These are phyloP conservation scores for Mrakia hoshinonis DNA, from an alignment of 768 basidiomycete genomes.

Conservation along the genomic window DNA sequence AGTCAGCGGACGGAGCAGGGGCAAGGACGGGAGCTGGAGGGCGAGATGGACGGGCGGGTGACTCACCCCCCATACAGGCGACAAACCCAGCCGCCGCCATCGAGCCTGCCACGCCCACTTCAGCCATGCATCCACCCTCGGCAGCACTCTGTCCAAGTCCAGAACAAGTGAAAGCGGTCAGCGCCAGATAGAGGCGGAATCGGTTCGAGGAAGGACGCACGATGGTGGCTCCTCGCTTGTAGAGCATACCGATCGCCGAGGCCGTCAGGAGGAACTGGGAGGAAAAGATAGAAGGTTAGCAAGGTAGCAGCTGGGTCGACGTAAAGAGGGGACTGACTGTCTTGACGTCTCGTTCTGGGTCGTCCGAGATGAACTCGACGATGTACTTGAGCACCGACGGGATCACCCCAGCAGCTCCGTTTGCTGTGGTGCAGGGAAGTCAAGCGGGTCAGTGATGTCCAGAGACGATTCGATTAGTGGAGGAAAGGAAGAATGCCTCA, in stretches of 20 bases:
- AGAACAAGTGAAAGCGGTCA: background rate
- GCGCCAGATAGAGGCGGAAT: background rate
- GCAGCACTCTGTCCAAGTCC: conserved; percentile 75
- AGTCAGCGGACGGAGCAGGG: background rate
- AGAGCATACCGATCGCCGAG: conserved; percentile 74
- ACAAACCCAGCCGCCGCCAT: conserved; percentile 85
- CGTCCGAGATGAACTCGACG: conserved; percentile 41
- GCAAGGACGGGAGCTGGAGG: background rate
- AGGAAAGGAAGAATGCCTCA: background rate
- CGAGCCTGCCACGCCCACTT: conserved; percentile 94
- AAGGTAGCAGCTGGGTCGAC: background rate
- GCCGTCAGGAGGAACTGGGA: conserved; percentile 70
- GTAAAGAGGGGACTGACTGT: conserved; percentile 29
- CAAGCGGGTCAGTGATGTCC: background rate
- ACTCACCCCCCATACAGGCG: conserved; percentile 80
- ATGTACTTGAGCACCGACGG: conserved; percentile 74
- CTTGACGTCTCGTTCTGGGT: conserved; percentile 62
- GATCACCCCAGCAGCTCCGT: conserved; percentile 85
- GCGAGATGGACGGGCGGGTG: background rate
- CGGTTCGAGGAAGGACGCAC: background rate
- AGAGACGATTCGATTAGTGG: background rate
- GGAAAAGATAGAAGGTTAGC: conserved; percentile 52
- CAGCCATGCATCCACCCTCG: conserved; percentile 72
- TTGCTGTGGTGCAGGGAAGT: conserved; percentile 48
- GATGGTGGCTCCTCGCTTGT: conserved; percentile 62